A percentile compares a stretch with the other conserved stretches of the same genome.
phyloP scores from a whole-genome alignment of 2,329 filamentous ascomycete species.

The Byssoonygena ceratinophila region DNA sequence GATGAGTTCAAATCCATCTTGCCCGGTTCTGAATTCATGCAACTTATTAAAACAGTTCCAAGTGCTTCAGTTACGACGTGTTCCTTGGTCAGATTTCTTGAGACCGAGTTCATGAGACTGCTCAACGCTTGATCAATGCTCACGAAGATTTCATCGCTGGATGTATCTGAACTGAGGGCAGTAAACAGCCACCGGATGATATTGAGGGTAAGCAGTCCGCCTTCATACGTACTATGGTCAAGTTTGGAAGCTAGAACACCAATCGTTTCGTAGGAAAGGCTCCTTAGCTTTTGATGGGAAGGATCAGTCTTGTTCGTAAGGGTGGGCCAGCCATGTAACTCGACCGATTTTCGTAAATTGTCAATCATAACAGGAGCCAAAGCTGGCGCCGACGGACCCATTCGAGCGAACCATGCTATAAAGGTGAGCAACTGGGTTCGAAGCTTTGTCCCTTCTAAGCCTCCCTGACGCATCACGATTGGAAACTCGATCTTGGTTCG shows the following conservation, averaged over 20 bases:
- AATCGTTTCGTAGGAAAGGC: conserved; percentile 81
- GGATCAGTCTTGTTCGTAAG: conserved; percentile 48
- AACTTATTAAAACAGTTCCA: conserved; percentile 53
- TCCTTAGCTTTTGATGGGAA: conserved; percentile 58
- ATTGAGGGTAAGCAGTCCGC: conserved; percentile 35
- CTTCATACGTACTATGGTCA: conserved; percentile 28
- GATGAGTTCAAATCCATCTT: conserved; percentile 32
- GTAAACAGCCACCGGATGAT: conserved; percentile 69
- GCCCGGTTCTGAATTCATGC: conserved; percentile 48
- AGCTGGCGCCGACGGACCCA: conserved; percentile 45
- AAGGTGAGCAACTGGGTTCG: conserved; percentile 75
- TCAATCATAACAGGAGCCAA: conserved; percentile 56
- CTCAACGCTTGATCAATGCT: conserved; percentile 85
- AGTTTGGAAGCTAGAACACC: conserved; percentile 56
- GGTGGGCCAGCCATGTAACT: conserved; percentile 71
- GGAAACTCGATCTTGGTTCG: neutral
- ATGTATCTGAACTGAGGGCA: conserved; percentile 69
- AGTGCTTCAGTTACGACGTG: conserved; percentile 33
- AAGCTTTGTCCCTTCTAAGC: conserved; percentile 67
- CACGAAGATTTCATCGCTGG: conserved; percentile 61
- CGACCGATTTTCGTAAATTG: conserved; percentile 61
- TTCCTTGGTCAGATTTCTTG: conserved; percentile 37
- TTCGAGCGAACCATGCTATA: conserved; percentile 73
- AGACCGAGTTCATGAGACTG: conserved; percentile 55
- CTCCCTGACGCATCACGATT: conserved; percentile 37